Base-by-base conservation (phyloP, 1,284 basidiomycete genomes). In the Xerocomus cyaneibrunnescens region DNA sequence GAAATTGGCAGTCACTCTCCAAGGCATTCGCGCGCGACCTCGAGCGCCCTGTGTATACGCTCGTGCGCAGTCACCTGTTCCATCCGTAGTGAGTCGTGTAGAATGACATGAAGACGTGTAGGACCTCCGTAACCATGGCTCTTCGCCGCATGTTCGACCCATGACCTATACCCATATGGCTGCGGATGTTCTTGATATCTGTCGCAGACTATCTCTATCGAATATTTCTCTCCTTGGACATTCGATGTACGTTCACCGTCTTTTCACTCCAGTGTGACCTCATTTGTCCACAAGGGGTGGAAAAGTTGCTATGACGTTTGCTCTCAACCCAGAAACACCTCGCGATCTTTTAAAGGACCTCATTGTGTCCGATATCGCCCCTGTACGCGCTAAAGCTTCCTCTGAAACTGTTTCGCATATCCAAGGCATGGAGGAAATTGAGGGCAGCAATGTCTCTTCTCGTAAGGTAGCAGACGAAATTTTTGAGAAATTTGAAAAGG, bases 81-180 rank as follows among this genome's bases (percentile, higher is more conserved):
- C 48, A 12, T 46, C 35, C 17, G 10, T n/a, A 34, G 31, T 31
- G 7, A 7, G n/a, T 31, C 32, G 16, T 38, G 7, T 27, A 35
- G 43, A 31, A 23, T 50, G 41, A 55, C 48, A 38, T 21, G 25
- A 30, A 39, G 36, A 4, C 36, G 7, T n/a, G 35, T 56, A 91
- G 87, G 92, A 94, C 67, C 74, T 94, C 12, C 77, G 92, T 16
- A 94, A 94, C 59, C 92, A 94, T 61, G 92, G 92, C 4, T 71
- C 79, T 7, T 92, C 90, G 0, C 88, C 89, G 0, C 89, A 91
- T 64, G 75, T 73, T 12, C 72, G 72, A 9, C 82, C 83, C 0
- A 87, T 90, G 79, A 82, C 79, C 16, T 94, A 94, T 60, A 61
- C 71, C 19, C 72, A 80, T 46, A 87, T 93, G 86, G 89, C 89